Base-by-base conservation (phyloP, 1,284 basidiomycete genomes). In the Tylopilus orsonianus region DNA sequence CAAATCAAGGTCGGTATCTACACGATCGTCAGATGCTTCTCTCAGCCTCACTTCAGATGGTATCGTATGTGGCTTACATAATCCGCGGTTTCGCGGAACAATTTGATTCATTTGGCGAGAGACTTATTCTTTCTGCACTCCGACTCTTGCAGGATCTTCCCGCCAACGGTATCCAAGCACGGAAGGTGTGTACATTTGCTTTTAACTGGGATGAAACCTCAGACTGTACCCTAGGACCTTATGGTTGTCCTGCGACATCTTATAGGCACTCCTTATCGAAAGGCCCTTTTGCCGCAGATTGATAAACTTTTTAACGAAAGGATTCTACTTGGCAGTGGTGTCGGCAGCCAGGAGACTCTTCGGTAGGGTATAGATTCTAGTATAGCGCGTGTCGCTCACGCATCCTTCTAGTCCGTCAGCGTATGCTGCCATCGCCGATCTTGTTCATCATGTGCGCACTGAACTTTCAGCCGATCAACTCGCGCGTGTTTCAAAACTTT, bases 91-190 rank as follows among this genome's bases (percentile, higher is more conserved):
- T 77, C 45, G 73, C 67, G 26, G 87, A 91, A 26, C 82, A 87
- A 46, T 80, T 87, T 53, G 85, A 90, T 38, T 77, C 82, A 9
- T 92, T 93, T 58, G 85, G 88, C 5, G 89, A 96, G 59, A 82
- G 81, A 5, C 79, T 99, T 32, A 87, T 96, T 16, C 75, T 90
- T 41, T 82, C 87, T 34, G 86, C 90, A 41, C 75, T 99, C 22
- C 83, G 97, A 13, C 75, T 99, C 18, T 77, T 99, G 44, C 90
- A 97, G 64, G 96, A 99, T 66, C 95, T 94, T 60, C 96, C 97
- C 18, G 79, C 89, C 0, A 92, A 90, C 62, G 87, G 87, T 7
- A 86, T 93, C n/a, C 74, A 82, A 14, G 81, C 89, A 12, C 78
- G 93, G 66, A 91, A 90, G 75, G 90, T 84, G 47, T 30, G 56